Percentiles rank a stretch among this genome's conserved stretches.
Conservation (phyloP, 129 eudicot genomes). For the Erigeron canadensis region DNA sequence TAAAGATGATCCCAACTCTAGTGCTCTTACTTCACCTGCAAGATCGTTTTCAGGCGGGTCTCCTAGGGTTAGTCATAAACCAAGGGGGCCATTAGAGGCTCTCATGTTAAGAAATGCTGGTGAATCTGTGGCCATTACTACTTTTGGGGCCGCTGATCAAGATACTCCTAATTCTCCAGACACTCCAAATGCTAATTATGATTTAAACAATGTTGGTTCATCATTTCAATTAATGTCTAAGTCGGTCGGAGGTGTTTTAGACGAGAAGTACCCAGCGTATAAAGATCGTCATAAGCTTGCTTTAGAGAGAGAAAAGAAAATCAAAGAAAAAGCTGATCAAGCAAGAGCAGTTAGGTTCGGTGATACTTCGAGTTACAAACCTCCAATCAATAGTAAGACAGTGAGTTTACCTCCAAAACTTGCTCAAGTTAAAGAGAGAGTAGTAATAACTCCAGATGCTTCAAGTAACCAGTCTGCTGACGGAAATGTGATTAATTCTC, state of each 20-base stretch:
- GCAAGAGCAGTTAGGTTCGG: conserved; percentile 86
- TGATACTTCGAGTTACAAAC: conserved; percentile 51
- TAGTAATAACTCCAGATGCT: conserved; percentile 38
- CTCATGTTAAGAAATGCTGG: conserved; percentile 87
- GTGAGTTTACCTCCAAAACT: conserved; percentile 83
- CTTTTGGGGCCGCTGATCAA: conserved; percentile 70
- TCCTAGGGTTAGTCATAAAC: conserved; percentile 61
- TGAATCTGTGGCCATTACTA: conserved; percentile 84
- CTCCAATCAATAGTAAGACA: conserved; percentile 36
- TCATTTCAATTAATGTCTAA: conserved; percentile 90
- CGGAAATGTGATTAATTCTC: conserved; percentile 33
- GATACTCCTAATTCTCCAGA: conserved; percentile 61
- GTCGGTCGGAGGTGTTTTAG: conserved; percentile 86
- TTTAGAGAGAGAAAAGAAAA: conserved; percentile 79
- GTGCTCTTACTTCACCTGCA: conserved; percentile 78
- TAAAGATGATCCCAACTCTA: conserved; percentile 76
- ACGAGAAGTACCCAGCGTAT: conserved; percentile 93
- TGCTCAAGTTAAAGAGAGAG: conserved; percentile 72
- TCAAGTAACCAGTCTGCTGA: conserved; percentile 49
- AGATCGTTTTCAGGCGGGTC: conserved; percentile 74
- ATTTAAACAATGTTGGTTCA: conserved; percentile 57
- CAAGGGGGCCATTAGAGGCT: conserved; percentile 87
- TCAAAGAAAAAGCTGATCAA: conserved; percentile 92
- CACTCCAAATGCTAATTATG: conserved; percentile 40
- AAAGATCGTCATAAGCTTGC: conserved; percentile 95